Percentiles rank a stretch among this genome's conserved stretches.
These are phyloP conservation scores for Mortierella sp. DNA, from an alignment of 371 early-diverging fungal genomes.

Conservation along the genomic window DNA sequence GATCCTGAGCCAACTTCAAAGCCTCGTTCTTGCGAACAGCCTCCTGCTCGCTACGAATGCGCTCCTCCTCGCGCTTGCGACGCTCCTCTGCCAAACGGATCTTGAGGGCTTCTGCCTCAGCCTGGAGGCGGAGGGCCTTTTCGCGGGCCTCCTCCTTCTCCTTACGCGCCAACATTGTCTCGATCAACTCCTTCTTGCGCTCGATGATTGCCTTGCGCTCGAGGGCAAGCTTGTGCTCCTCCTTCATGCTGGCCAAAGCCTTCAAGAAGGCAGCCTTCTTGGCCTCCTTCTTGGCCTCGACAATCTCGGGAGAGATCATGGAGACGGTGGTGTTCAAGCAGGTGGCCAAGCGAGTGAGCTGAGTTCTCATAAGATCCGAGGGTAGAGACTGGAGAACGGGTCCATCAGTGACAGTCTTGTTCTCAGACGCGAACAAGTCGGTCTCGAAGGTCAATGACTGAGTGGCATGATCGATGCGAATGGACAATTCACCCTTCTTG, in stretches of 20 bases:
- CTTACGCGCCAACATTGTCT: constrained; percentile 81
- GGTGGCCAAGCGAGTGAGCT: constrained; percentile 81
- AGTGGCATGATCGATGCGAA: constrained; percentile 95
- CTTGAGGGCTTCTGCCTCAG: constrained; percentile 91
- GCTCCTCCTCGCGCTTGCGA: constrained; percentile 87
- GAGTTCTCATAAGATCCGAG: constrained; percentile 88
- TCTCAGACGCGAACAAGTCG: constrained; percentile 81
- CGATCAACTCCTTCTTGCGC: constrained; percentile 92
- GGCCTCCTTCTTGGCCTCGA: constrained; percentile 72
- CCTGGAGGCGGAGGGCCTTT: constrained; percentile 74
- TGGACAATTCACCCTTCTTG: constrained; percentile 94
- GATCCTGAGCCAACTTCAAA: constrained; percentile 88
- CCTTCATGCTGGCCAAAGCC: constrained; percentile 77
- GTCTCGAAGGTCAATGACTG: constrained; percentile 92
- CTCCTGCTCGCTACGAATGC: constrained; percentile 80
- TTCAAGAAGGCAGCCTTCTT: constrained; percentile 73
- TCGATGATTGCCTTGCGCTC: constrained; percentile 90
- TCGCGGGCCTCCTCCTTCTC: constrained; percentile 87
- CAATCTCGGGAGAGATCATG: constrained; percentile 86
- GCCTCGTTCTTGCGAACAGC: constrained; percentile 90
- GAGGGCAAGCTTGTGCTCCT: constrained; percentile 86
- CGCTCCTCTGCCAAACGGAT: constrained; percentile 88
- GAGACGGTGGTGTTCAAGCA: constrained; percentile 87
- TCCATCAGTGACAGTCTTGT: constrained; percentile 78
- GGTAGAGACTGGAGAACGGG: constrained; percentile 91